Conservation (phyloP, 495 filamentous ascomycete species). For the Bombardia bombarda region DNA sequence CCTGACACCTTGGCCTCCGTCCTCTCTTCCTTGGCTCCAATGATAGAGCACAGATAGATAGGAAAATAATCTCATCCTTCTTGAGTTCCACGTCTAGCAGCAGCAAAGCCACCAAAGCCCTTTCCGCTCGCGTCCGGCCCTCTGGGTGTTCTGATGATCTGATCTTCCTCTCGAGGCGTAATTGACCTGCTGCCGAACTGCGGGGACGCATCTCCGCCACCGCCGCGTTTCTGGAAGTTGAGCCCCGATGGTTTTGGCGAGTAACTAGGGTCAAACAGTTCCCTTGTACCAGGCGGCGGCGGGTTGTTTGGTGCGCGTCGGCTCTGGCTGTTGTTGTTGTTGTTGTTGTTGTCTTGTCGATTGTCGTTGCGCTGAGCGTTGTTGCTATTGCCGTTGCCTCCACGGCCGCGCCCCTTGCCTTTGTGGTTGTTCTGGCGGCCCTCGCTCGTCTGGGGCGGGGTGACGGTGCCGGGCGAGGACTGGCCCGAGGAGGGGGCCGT, state of each 20-base stretch:
- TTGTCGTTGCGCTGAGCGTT: conserved; percentile 8
- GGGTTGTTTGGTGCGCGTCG: conserved; percentile 10
- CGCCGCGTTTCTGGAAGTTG: conserved; percentile 41
- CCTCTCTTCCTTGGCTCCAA: too few relatives aligned
- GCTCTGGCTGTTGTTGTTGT: conserved; percentile 15
- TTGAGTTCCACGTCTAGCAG: conserved; percentile 27
- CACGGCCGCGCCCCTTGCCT: conserved; percentile 17
- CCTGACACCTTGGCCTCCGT: too few relatives aligned
- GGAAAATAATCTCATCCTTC: conserved; percentile 24
- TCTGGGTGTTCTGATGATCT: conserved; percentile 55
- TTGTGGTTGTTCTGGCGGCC: conserved; percentile 18
- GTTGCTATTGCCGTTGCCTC: conserved; percentile 6
- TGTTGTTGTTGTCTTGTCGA: conserved; percentile 11
- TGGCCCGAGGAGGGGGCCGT: conserved; percentile 45
- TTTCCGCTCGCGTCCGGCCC: conserved; percentile 70
- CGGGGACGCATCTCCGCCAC: conserved; percentile 39
- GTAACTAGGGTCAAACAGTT: conserved; percentile 69
- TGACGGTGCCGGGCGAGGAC: conserved; percentile 45
- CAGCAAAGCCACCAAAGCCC: conserved; percentile 65
- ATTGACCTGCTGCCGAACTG: conserved; percentile 33
- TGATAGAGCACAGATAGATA: too few relatives aligned
- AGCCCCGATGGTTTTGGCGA: conserved; percentile 52
- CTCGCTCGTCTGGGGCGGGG: conserved; percentile 48
- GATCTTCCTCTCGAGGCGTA: conserved; percentile 40
- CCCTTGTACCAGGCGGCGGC: conserved; percentile 23